Percentiles rank a stretch among this genome's conserved stretches.
phyloP scores from a whole-genome alignment of 2,329 filamentous ascomycete species.

The Fusarium siculi region DNA sequence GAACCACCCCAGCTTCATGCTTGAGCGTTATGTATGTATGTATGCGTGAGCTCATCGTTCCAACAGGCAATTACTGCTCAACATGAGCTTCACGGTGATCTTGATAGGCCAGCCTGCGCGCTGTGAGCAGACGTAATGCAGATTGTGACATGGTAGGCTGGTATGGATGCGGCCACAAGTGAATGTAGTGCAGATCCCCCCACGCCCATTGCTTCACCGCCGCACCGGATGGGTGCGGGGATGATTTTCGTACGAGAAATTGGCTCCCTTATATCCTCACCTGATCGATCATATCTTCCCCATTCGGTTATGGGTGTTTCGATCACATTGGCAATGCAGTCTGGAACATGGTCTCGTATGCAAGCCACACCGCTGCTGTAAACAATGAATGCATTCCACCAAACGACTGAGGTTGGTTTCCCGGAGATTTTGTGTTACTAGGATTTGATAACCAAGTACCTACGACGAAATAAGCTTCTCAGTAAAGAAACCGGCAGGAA shows the following conservation, averaged over 20 bases:
- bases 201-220: slow-evolving; percentile 36
- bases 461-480: background rate
- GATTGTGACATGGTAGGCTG: slow-evolving; percentile 28
- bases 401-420: background rate
- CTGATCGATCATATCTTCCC: slow-evolving; percentile 30
- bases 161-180: slow-evolving; percentile 35
- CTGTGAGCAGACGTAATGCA: slow-evolving; percentile 28
- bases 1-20: slow-evolving; percentile 24
- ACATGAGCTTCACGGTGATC: slow-evolving; percentile 19
- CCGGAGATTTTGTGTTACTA: background rate
- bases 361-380: slow-evolving; percentile 32
- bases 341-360: slow-evolving; percentile 16
- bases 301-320: slow-evolving; percentile 15
- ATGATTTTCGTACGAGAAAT: slow-evolving; percentile 17
- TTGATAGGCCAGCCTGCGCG: slow-evolving; percentile 22
- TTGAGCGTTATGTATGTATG: slow-evolving; percentile 21
- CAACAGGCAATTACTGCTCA: slow-evolving; percentile 18
- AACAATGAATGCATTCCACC: background rate
- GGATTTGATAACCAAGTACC: background rate
- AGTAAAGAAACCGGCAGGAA: background rate
- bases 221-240: slow-evolving; percentile 21
- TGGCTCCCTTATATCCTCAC: slow-evolving; percentile 23
- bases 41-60: slow-evolving; percentile 25
- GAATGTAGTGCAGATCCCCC: slow-evolving; percentile 15
- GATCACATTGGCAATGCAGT: slow-evolving; percentile 2